phyloP scores from a whole-genome alignment of 169 alveolate genomes.

The Plasmodium gaboni region DNA sequence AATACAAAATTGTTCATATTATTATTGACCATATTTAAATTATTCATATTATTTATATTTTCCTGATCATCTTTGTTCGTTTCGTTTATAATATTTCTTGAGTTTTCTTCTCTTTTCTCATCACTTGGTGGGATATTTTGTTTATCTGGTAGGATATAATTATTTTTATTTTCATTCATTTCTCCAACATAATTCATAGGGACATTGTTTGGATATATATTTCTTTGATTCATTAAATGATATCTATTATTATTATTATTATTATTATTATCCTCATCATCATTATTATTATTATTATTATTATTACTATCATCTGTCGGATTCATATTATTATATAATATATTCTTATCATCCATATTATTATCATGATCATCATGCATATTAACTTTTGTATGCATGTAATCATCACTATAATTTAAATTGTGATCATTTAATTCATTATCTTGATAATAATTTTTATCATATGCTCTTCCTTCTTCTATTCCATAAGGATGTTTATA shows the following conservation, averaged over 20 bases:
- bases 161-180: constrained; percentile 1
- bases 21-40: background rate
- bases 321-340: background rate
- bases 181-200: background rate
- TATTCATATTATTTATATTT: background rate
- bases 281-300: background rate
- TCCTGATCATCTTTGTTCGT: background rate
- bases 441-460: background rate
- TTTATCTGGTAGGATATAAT: background rate
- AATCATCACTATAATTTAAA: background rate
- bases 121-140: background rate
- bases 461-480: constrained; percentile 10
- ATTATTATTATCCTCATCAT: background rate
- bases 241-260: background rate
- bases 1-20: background rate
- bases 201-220: background rate
- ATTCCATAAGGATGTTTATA: background rate
- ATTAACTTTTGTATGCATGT: background rate
- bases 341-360: background rate
- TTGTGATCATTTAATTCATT: background rate
- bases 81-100: background rate
- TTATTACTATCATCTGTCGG: background rate
- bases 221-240: background rate
- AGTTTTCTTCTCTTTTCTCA: constrained; percentile 1
- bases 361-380: background rate